Percentiles rank a stretch among this genome's conserved stretches.
These are phyloP conservation scores for Phytophthora crassamura DNA, from an alignment of 352 stramenopile genomes.

Conservation along the genomic window DNA sequence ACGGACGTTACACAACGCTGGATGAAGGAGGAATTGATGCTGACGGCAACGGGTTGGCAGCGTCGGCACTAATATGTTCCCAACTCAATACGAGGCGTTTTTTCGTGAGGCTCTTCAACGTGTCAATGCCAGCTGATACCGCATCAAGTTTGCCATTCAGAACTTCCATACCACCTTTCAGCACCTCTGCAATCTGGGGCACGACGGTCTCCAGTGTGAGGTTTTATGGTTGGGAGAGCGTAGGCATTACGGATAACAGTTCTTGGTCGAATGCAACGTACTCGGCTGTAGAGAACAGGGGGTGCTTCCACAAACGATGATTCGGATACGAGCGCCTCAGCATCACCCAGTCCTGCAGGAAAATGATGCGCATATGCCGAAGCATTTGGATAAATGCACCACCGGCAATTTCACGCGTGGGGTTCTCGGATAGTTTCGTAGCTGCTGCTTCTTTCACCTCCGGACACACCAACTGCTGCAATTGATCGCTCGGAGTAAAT, in stretches of 20 bases:
- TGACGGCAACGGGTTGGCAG: no score
- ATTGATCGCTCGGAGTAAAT: neutral
- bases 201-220: no score
- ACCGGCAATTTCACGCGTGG: neutral
- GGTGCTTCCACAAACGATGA: constrained; percentile 8
- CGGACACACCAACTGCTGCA: neutral
- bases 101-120: neutral
- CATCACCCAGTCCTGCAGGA: neutral
- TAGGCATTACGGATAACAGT: no score
- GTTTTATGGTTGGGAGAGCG: no score
- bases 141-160: constrained; percentile 1
- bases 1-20: no score
- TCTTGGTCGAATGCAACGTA: no score
- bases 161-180: no score
- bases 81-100: neutral
- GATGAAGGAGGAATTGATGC: no score
- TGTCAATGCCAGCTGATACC: neutral
- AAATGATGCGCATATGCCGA: constrained; percentile 3
- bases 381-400: constrained; percentile 5
- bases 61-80: constrained; percentile 7
- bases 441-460: neutral
- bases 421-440: neutral
- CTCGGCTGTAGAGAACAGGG: neutral
- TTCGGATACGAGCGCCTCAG: neutral
- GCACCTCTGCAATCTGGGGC: no score